phyloP scores from a whole-genome alignment of 805 yeast genomes.

The Lachancea dasiensis region DNA sequence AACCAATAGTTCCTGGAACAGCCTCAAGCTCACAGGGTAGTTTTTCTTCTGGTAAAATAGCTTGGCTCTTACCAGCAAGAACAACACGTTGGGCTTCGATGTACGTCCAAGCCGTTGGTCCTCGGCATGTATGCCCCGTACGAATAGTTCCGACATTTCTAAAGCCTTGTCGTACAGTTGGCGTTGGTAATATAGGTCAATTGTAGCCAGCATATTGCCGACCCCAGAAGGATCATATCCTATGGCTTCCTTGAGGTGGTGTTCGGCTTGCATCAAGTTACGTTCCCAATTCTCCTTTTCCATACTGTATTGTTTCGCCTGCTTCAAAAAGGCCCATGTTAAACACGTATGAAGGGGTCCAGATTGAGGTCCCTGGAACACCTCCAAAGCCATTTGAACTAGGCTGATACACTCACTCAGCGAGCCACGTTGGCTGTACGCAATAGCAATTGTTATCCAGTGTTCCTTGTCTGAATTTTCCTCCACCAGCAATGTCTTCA shows the following conservation, averaged over 20 bases:
- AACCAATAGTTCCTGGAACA: slow-evolving; percentile 77
- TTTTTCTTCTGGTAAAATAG: slow-evolving; percentile 65
- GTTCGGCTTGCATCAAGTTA: slow-evolving; percentile 38
- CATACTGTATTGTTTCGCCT: slow-evolving; percentile 31
- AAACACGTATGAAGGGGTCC: slow-evolving; percentile 57
- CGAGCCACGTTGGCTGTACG: slow-evolving; percentile 61
- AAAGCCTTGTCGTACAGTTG: slow-evolving; percentile 67
- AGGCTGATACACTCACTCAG: slow-evolving; percentile 59
- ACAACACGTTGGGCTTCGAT: slow-evolving; percentile 62
- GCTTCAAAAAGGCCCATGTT: slow-evolving; percentile 65
- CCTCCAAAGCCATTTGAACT: slow-evolving; percentile 51
- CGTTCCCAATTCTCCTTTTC: slow-evolving; percentile 25
- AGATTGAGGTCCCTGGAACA: slow-evolving; percentile 28
- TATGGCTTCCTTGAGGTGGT: slow-evolving; percentile 43
- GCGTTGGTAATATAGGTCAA: slow-evolving; percentile 52
- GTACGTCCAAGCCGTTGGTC: slow-evolving; percentile 32
- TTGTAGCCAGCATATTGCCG: slow-evolving; percentile 57
- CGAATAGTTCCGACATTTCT: slow-evolving; percentile 58
- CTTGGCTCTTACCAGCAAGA: slow-evolving; percentile 80
- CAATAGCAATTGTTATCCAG: slow-evolving; percentile 81
- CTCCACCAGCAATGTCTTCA: slow-evolving; percentile 68
- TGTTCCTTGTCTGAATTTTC: slow-evolving; percentile 70
- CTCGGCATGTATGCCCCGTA: slow-evolving; percentile 35
- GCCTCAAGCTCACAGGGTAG: slow-evolving; percentile 64
- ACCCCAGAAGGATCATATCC: slow-evolving; percentile 41